Conservation (phyloP, 768 basidiomycete genomes). For the Leccinum rimulosum region DNA sequence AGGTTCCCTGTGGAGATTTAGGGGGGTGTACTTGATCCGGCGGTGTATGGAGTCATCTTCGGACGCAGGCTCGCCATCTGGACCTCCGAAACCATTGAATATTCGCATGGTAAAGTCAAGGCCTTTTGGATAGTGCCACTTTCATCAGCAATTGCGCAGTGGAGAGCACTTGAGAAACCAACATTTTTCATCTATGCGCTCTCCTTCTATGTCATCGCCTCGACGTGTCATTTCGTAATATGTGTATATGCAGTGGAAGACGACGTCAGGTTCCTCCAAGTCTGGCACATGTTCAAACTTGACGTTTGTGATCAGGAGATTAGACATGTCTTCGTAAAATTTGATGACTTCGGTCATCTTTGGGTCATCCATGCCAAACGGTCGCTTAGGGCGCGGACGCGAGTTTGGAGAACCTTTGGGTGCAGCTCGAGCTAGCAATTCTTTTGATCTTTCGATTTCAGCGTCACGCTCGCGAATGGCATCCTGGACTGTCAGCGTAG, state of each 20-base stretch:
- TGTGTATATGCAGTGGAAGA: constrained; percentile 69
- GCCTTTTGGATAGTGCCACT: constrained; percentile 36
- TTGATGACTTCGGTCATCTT: constrained; percentile 59
- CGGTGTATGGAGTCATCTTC: constrained; percentile 34
- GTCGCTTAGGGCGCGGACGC: constrained; percentile 35
- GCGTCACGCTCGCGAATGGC: constrained; percentile 54
- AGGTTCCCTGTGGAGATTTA: constrained; percentile 60
- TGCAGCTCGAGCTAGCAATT: constrained; percentile 40
- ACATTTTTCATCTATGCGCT: constrained; percentile 34
- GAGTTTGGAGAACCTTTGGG: constrained; percentile 38
- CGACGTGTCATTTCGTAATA: constrained; percentile 35
- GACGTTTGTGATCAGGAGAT: constrained; percentile 65
- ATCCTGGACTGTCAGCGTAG: constrained; percentile 43
- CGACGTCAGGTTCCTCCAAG: constrained; percentile 47
- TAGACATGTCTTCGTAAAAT: constrained; percentile 86
- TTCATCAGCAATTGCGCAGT: constrained; percentile 2
- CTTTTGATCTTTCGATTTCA: constrained; percentile 57
- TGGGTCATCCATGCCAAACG: constrained; percentile 47
- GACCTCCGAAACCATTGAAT: constrained; percentile 37
- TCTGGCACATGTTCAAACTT: constrained; percentile 39
- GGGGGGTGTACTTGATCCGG: constrained; percentile 55
- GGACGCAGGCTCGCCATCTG: constrained; percentile 31
- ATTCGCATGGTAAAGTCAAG: constrained; percentile 58
- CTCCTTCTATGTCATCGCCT: constrained; percentile 34
- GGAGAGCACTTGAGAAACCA: constrained; percentile 2